These are phyloP conservation scores for Ormosia semicastrata DNA, from an alignment of 306 rosid species.

Conservation along the genomic window DNA sequence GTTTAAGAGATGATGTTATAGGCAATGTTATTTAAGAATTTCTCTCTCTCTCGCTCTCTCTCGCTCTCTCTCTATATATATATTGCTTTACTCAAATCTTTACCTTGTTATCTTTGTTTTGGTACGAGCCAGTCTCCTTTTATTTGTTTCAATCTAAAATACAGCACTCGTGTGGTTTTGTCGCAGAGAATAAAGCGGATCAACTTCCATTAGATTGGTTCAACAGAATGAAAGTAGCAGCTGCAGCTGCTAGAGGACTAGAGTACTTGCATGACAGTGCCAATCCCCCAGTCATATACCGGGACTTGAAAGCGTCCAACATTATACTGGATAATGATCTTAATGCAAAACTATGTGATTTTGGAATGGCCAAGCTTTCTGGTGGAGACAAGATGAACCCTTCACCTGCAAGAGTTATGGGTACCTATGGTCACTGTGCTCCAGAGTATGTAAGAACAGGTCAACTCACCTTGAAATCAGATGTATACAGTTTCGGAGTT, in stretches of 20 bases:
- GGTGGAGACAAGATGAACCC: constrained; percentile 49
- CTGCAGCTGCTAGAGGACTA: constrained; percentile 65
- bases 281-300: constrained; percentile 64
- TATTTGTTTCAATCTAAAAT: neutral
- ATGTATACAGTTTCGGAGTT: constrained; percentile 87
- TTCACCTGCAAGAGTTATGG: constrained; percentile 74
- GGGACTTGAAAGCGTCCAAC: constrained; percentile 66
- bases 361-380: constrained; percentile 53
- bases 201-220: constrained; percentile 62
- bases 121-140: neutral
- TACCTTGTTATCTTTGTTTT: neutral
- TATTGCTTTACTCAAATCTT: no score
- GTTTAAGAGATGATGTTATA: no score
- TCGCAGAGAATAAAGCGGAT: constrained; percentile 38
- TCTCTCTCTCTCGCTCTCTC: no score
- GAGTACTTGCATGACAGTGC: constrained; percentile 77
- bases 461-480: constrained; percentile 59
- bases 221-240: constrained; percentile 69
- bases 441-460: constrained; percentile 77
- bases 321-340: constrained; percentile 53
- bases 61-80: no score
- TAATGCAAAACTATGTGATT: constrained; percentile 59
- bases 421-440: constrained; percentile 80
- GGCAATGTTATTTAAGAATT: no score
- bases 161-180: neutral